phyloP scores from a whole-genome alignment of 805 yeast genomes.

The Pichia gijzeniarum region DNA sequence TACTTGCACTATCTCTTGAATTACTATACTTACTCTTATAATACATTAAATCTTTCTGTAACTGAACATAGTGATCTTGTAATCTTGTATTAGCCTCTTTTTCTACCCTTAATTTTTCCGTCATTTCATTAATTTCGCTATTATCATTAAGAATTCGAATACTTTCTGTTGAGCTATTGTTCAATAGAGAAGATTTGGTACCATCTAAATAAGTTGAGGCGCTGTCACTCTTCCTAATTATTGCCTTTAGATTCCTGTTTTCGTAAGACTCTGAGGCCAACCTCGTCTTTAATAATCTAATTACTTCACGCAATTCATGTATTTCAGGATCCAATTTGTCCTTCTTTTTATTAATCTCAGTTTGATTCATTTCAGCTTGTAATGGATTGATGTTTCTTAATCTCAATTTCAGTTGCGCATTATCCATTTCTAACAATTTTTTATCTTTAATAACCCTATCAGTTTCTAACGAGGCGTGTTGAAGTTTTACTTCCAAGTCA shows the following conservation, averaged over 20 bases:
- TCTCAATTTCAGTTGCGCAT: conserved; percentile 29
- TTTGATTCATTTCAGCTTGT: conserved; percentile 7
- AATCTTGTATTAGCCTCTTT: conserved; percentile 28
- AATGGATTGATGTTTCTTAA: conserved; percentile 21
- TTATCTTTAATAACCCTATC: conserved; percentile 29
- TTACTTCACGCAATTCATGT: conserved; percentile 41
- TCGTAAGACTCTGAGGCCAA: conserved; percentile 61
- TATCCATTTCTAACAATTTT: conserved; percentile 26
- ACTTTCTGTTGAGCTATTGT: too few species aligned
- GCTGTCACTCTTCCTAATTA: conserved; percentile 24
- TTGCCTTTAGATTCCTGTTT: conserved; percentile 42
- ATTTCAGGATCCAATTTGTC: conserved; percentile 10
- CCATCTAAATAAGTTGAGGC: background rate
- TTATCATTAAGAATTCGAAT: conserved; percentile 10
- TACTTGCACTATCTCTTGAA: conserved; percentile 24
- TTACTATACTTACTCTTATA: conserved; percentile 19
- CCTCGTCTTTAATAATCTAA: conserved; percentile 54
- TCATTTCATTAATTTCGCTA: conserved; percentile 2
- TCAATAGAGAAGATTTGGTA: too few species aligned
- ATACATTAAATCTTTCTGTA: conserved; percentile 31
- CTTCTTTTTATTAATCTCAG: conserved; percentile 3
- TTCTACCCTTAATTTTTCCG: conserved; percentile 21
- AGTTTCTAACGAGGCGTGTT: conserved; percentile 29
- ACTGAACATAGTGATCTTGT: conserved; percentile 27
- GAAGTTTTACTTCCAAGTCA: conserved; percentile 23